Conservation (phyloP, 164 flowering plant species). For the Macadamia integrifolia region DNA sequence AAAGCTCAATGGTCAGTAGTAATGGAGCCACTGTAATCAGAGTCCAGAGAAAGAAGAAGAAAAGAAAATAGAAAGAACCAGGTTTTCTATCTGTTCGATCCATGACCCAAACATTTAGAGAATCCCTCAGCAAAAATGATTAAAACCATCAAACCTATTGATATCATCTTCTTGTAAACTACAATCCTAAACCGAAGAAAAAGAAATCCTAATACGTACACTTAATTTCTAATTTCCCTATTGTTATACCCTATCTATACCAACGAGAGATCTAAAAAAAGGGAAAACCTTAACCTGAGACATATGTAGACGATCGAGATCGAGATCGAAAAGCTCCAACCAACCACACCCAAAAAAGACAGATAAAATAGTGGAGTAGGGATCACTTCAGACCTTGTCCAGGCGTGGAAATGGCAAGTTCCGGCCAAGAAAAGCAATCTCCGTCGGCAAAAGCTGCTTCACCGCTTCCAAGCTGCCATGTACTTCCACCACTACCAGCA, state of each 20-base stretch:
- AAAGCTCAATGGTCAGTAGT: too few species aligned
- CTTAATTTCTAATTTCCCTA: neutral
- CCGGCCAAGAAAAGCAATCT: slow-evolving; percentile 54
- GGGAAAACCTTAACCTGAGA: neutral
- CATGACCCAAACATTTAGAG: neutral
- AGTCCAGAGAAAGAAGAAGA: too few species aligned
- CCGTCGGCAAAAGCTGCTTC: slow-evolving; percentile 33
- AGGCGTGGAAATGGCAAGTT: slow-evolving; percentile 54
- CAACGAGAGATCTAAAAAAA: neutral
- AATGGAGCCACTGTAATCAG: too few species aligned
- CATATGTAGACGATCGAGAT: too few species aligned
- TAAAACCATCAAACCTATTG: too few species aligned
- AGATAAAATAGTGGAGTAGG: neutral
- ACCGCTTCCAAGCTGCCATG: slow-evolving; percentile 53
- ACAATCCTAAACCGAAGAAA: neutral
- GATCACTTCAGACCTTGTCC: slow-evolving; percentile 11
- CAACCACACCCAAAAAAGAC: too few species aligned
- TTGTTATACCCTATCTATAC: neutral
- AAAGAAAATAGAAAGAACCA: too few species aligned
- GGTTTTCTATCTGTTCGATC: neutral
- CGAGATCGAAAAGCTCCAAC: too few species aligned
- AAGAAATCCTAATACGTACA: neutral
- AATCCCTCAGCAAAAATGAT: neutral
- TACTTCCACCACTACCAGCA: slow-evolving; percentile 11
- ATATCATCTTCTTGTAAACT: neutral